phyloP scores from a whole-genome alignment of 768 basidiomycete genomes.

The Phallus indusiatus region DNA sequence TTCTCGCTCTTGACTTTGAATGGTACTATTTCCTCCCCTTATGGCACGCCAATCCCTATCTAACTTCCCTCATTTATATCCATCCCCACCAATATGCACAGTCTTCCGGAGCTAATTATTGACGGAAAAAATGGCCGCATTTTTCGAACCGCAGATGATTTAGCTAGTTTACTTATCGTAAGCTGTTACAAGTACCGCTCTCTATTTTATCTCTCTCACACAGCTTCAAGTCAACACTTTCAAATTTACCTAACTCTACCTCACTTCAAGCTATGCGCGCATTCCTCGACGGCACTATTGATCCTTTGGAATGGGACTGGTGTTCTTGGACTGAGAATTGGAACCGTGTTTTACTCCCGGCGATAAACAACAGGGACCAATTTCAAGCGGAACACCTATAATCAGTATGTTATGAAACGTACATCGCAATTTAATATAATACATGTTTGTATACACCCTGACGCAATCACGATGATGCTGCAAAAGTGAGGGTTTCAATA shows the following conservation, averaged over 20 bases:
- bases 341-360: conserved; percentile 54
- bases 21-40: conserved; percentile 44
- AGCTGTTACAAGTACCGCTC: conserved; percentile 14
- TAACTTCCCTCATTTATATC: not conserved
- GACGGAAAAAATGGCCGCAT: conserved; percentile 76
- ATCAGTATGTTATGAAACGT: not conserved
- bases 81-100: conserved; percentile 20
- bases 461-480: conserved; percentile 59
- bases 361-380: conserved; percentile 23
- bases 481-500: conserved; percentile 73
- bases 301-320: conserved; percentile 44
- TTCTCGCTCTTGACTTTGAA: conserved; percentile 78
- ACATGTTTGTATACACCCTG: not conserved
- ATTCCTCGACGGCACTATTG: conserved; percentile 20
- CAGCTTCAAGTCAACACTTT: conserved; percentile 44
- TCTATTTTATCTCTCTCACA: not conserved
- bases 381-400: not conserved
- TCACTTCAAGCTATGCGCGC: conserved; percentile 42
- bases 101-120: conserved; percentile 80
- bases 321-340: conserved; percentile 82
- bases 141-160: conserved; percentile 56
- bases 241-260: conserved; percentile 48
- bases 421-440: not conserved
- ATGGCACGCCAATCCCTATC: not conserved
- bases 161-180: conserved; percentile 69